These are phyloP conservation scores for Silene latifolia DNA, from an alignment of 148 eudicot genomes.

Conservation along the genomic window DNA sequence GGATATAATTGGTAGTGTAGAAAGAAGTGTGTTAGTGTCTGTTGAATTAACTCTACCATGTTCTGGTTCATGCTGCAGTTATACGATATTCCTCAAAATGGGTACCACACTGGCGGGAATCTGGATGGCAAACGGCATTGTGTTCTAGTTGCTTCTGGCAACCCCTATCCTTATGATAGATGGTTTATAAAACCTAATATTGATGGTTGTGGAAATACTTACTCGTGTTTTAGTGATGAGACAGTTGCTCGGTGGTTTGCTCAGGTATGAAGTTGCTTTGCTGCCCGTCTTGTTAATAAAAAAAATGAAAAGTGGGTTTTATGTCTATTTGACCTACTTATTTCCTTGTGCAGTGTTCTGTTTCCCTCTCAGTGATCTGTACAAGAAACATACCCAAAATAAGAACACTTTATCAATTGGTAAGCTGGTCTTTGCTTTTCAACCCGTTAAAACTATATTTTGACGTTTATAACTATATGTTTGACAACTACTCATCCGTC, in stretches of 20 bases:
- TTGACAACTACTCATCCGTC: background rate
- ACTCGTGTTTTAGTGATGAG: slow-evolving; percentile 51
- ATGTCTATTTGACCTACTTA: slow-evolving; percentile 22
- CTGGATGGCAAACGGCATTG: slow-evolving; percentile 64
- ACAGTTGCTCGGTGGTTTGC: slow-evolving; percentile 57
- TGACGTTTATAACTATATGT: background rate
- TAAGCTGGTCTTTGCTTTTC: slow-evolving; percentile 26
- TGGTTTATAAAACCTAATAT: slow-evolving; percentile 59
- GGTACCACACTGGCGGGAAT: slow-evolving; percentile 49
- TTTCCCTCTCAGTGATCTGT: slow-evolving; percentile 75
- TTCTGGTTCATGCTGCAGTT: slow-evolving; percentile 38
- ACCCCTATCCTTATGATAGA: slow-evolving; percentile 70
- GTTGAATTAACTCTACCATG: background rate
- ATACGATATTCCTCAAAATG: slow-evolving; percentile 44
- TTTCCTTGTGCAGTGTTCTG: slow-evolving; percentile 52
- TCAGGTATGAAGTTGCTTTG: slow-evolving; percentile 39
- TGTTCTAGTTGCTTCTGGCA: slow-evolving; percentile 63
- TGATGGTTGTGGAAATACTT: slow-evolving; percentile 39
- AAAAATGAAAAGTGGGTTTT: background rate
- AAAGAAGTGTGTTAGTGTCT: too few relatives aligned
- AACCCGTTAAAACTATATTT: background rate
- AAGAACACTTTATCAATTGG: slow-evolving; percentile 66
- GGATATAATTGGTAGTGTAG: background rate
- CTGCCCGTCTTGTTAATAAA: too few relatives aligned
- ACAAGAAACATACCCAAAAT: slow-evolving; percentile 64